Conservation (phyloP, 2,329 filamentous ascomycete species). For the Calonectria naviculata region DNA sequence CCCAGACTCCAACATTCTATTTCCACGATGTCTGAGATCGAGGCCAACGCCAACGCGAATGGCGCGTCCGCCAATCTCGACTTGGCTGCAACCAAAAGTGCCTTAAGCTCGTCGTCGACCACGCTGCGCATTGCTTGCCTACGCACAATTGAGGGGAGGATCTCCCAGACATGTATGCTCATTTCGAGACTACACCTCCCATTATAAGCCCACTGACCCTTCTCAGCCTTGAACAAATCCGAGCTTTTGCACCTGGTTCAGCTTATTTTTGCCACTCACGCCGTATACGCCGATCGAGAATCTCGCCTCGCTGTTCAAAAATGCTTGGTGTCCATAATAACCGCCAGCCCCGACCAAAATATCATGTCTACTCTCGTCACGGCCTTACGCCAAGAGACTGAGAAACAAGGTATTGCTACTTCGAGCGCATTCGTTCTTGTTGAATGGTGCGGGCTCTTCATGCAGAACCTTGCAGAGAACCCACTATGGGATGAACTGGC, state of each 20-base stretch:
- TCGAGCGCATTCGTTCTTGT: slow-evolving; percentile 88
- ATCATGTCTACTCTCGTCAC: slow-evolving; percentile 73
- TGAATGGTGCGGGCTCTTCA: slow-evolving; percentile 87
- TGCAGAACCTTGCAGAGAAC: slow-evolving; percentile 75
- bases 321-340: slow-evolving; percentile 78
- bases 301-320: slow-evolving; percentile 86
- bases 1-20: slow-evolving; percentile 32
- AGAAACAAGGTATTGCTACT: slow-evolving; percentile 81
- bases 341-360: slow-evolving; percentile 63
- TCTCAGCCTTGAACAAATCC: slow-evolving; percentile 58
- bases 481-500: slow-evolving; percentile 73
- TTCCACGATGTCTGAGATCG: slow-evolving; percentile 50
- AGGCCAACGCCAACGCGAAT: slow-evolving; percentile 61
- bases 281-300: slow-evolving; percentile 85
- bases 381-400: slow-evolving; percentile 76
- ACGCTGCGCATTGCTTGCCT: slow-evolving; percentile 65
- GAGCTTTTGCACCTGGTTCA: slow-evolving; percentile 69
- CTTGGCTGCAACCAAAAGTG: slow-evolving; percentile 59
- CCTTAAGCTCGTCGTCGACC: slow-evolving; percentile 72
- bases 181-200: slow-evolving; percentile 5
- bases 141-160: slow-evolving; percentile 65
- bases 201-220: slow-evolving; percentile 29
- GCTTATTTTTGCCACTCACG: slow-evolving; percentile 87
- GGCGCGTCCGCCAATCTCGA: slow-evolving; percentile 56
- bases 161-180: slow-evolving; percentile 64